These are phyloP conservation scores for Limnanthes douglasii DNA, from an alignment of 345 rosid species.

Conservation along the genomic window DNA sequence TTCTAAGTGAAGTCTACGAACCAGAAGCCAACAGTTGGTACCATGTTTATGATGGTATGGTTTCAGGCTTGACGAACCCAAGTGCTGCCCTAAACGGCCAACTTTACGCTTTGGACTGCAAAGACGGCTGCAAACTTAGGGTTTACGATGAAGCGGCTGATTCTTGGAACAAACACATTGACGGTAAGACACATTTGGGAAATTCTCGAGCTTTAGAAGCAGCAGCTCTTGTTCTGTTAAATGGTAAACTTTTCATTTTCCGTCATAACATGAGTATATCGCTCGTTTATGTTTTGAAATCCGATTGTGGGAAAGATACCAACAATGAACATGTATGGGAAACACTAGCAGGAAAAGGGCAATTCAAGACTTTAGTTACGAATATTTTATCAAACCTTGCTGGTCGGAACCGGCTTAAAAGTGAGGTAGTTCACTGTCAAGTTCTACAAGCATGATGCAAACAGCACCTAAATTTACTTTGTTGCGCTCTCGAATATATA, in stretches of 20 bases:
- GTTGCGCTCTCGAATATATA: too few relatives aligned
- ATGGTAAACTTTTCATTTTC: constrained; percentile 48
- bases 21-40: constrained; percentile 46
- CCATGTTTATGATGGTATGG: constrained; percentile 61
- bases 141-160: constrained; percentile 46
- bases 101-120: constrained; percentile 63
- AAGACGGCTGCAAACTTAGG: constrained; percentile 62
- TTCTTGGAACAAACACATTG: constrained; percentile 57
- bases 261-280: constrained; percentile 68
- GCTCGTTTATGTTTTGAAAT: constrained; percentile 38
- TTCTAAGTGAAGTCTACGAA: constrained; percentile 49
- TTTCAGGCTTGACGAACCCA: constrained; percentile 68
- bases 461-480: too few relatives aligned
- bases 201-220: constrained; percentile 56
- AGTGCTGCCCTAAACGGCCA: constrained; percentile 38
- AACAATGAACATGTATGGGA: constrained; percentile 54
- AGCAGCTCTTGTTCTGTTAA: constrained; percentile 53
- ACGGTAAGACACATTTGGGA: constrained; percentile 59
- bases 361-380: constrained; percentile 45
- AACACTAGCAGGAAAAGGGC: constrained; percentile 48
- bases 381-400: constrained; percentile 57
- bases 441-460: constrained; percentile 54
- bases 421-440: constrained; percentile 70
- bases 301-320: constrained; percentile 25
- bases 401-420: constrained; percentile 50